Base-by-base conservation (phyloP, 768 basidiomycete species). In the Podaxis sp. region DNA sequence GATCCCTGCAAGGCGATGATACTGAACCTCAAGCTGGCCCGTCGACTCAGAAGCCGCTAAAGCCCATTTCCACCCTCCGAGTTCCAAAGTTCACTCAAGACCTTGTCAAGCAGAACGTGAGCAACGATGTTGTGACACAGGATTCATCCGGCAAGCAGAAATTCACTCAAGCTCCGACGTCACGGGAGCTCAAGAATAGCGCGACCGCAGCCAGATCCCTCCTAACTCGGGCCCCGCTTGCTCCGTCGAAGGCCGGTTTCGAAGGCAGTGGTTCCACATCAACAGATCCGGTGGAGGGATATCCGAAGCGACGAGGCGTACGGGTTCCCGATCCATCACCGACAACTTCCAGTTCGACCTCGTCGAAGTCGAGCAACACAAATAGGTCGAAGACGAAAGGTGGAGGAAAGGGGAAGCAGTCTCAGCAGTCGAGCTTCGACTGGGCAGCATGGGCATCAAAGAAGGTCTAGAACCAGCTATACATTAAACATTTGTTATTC, bases 51-150 rank as follows among this genome's bases (percentile, higher is more conserved):
- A 62, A 59, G 36, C 11, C 48, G 12, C 56, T 65, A 17, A 49
- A 40, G 7, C 66, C 66, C 11, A 65, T 67, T 30, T 67, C 66
- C 11, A 24, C 55, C 17, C 62, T 67, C 3, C 62, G 30, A 15
- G 36, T 57, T 17, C 64, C 66, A 7, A 44, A 57, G 33, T 59
- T 65, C 53, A 67, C 64, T 40, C 66, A 62, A 44, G 62, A 61
- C 4, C 26, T 64, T 22, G 37, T 67, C 15, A 44, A 62, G 17
- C 4, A 65, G 41, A 48, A 24, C 49, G 37, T 46, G 48, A 36
- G 33, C 40, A 40, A 53, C 40, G 51, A 49, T 24, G 30, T 51
- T 36, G 3, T 4, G n/a, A 8, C 26, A 15, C 59, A 60, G 8
- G 17, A 36, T 38, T 6, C 17, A 41, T 38, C n/a, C 26, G 30